Conservation (phyloP, 73 alveolate species). For the Tetrahymena elliotti region DNA sequence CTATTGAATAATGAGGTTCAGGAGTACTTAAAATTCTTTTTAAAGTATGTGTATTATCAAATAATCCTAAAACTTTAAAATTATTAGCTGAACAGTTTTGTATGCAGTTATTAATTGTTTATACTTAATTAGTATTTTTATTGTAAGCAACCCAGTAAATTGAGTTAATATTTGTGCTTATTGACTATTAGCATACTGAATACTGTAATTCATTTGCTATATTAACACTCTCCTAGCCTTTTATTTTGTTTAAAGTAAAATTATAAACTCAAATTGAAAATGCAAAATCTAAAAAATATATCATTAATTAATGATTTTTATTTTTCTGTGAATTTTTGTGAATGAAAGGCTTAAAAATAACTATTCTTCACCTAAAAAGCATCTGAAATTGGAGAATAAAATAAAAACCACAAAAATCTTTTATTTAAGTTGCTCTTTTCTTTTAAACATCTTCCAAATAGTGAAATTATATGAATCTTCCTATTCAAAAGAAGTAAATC, state of each 20-base stretch:
- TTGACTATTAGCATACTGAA: neutral
- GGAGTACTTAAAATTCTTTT: neutral
- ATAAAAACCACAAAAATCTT: neutral
- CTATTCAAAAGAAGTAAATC: no score
- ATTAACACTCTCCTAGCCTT: neutral
- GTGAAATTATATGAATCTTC: no score
- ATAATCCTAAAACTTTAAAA: neutral
- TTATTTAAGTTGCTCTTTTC: no score
- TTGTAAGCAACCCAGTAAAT: neutral
- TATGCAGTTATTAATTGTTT: neutral
- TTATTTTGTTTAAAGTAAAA: neutral
- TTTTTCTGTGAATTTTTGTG: neutral
- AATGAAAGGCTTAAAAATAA: neutral
- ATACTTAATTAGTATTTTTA: neutral
- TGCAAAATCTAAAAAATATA: neutral
- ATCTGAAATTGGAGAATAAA: neutral
- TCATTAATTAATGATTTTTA: neutral
- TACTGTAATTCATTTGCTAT: neutral
- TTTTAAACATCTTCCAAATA: neutral
- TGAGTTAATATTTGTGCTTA: neutral
- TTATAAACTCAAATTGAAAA: neutral
- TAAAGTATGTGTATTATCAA: neutral
- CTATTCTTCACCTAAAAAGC: neutral
- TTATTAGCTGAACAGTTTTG: neutral
- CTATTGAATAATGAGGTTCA: neutral